Evolutionary conservation across 2,329 filamentous ascomycete genomes (phyloP).

Genomic region (Aspergillus japonicus): DNA sequence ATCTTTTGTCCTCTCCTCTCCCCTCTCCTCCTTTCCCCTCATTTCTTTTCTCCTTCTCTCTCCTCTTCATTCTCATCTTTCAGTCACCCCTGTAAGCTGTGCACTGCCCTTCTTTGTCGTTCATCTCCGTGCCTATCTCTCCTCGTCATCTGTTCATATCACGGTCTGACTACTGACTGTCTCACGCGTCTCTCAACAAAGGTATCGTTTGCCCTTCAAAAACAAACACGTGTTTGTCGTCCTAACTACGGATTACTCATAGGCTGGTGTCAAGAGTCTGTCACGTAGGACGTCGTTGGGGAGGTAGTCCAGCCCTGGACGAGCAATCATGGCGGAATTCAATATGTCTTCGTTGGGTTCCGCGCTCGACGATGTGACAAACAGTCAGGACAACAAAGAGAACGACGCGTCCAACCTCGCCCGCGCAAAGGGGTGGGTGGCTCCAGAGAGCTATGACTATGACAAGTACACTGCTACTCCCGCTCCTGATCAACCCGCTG

Average conservation of each 20-base stretch:
- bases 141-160: too few relatives aligned
- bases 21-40: not conserved
- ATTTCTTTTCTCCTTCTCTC: not conserved
- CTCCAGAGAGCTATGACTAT: constrained; percentile 41
- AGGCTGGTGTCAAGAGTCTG: not conserved
- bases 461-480: constrained; percentile 26
- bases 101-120: not conserved
- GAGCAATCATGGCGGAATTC: constrained; percentile 22
- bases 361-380: constrained; percentile 23
- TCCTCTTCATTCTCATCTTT: not conserved
- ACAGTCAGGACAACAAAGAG: constrained; percentile 22
- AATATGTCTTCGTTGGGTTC: constrained; percentile 21
- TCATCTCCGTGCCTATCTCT: not conserved
- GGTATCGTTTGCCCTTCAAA: not conserved
- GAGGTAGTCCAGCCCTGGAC: not conserved
- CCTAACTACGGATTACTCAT: too few relatives aligned
- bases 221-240: not conserved
- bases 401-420: constrained; percentile 32
- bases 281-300: not conserved
- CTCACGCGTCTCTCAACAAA: not conserved
- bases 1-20: not conserved
- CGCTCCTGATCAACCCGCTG: constrained; percentile 17
- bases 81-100: not conserved
- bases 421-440: constrained; percentile 41
- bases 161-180: not conserved